These are phyloP conservation scores for Starmerella bacillaris DNA, from an alignment of 805 yeast genomes.

Conservation along the genomic window DNA sequence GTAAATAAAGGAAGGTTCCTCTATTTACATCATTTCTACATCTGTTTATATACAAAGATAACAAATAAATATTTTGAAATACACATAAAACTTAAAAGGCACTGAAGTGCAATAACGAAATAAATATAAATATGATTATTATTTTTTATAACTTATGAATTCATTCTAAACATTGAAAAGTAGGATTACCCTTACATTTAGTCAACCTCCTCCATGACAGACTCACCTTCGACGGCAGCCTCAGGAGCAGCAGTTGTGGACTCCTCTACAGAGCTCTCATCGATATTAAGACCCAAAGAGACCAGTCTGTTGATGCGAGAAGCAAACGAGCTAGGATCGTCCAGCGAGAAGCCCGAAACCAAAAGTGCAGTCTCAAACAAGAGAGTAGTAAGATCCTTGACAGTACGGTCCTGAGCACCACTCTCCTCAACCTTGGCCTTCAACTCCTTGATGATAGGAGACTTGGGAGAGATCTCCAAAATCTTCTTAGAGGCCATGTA, in stretches of 20 bases:
- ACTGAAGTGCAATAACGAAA: no score
- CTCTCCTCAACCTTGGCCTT: constrained; percentile 82
- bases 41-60: no score
- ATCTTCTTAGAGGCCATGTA: constrained; percentile 99
- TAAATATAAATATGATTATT: no score
- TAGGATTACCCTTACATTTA: constrained; percentile 25
- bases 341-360: constrained; percentile 97
- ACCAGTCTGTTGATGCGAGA: constrained; percentile 95
- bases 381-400: constrained; percentile 89
- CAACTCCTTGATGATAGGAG: constrained; percentile 87
- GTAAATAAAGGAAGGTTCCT: no score
- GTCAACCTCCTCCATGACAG: constrained; percentile 99
- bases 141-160: no score
- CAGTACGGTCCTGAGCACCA: constrained; percentile 97
- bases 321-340: constrained; percentile 96
- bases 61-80: no score
- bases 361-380: constrained; percentile 94
- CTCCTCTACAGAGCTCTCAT: constrained; percentile 33
- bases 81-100: no score
- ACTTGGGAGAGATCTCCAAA: constrained; percentile 94
- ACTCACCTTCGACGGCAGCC: constrained; percentile 44
- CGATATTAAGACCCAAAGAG: constrained; percentile 94
- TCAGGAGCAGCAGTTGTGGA: constrained; percentile 25
- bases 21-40: no score
- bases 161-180: no score